Evolutionary conservation across 805 yeast genomes (phyloP), one percentile per base, ranked within the genome.

Genomic region (Wickerhamomyces ciferrii): DNA sequence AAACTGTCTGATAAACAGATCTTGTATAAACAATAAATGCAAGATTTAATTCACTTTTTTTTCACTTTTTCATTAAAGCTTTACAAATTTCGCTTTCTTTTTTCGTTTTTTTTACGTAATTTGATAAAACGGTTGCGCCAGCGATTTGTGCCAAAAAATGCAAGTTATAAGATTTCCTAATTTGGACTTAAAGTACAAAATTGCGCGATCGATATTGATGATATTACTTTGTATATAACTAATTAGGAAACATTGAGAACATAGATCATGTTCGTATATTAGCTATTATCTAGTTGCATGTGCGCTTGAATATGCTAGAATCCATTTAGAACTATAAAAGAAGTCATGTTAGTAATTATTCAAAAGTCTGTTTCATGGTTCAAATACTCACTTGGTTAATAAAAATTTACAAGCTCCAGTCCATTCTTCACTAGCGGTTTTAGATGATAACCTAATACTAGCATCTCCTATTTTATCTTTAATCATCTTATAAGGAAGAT

Each of bases 401-500:
- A 92, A 69, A 58, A 81, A 86, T 56, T 86, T 84, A 66, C 96
- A 90, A 1, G 96, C 92, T 23, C 84, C 78, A 0, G 97, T 88
- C 98, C 98, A 91, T 50, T 85, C 88, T 40, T 80, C 79, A 60
- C 83, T 84, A 0, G 84, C 77, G 4, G 74, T 66, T 48, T 74
- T 70, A 3, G 87, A 76, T 2, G 87, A 78, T 1, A 88, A 74
- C 41, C 82, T 70, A n/a, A 92, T 83, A 43, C 87, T 79, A 46
- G 80, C 76, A 1, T 87, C 90, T 1, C 94, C 96, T 32, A 92
- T 84, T 44, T 76, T 75, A 50, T 86, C 96, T 9, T 73, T 74
- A 1, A 77, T 72, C 64, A 91, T 87, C 18, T 67, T 67, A 60
- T 89, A 89, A 0, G 97, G 97, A 18, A 89, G 63, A 40, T 83